A percentile compares a stretch with the other conserved stretches of the same genome.
phyloP scores from a whole-genome alignment of 768 basidiomycete genomes.

The Collybia mongolica region DNA sequence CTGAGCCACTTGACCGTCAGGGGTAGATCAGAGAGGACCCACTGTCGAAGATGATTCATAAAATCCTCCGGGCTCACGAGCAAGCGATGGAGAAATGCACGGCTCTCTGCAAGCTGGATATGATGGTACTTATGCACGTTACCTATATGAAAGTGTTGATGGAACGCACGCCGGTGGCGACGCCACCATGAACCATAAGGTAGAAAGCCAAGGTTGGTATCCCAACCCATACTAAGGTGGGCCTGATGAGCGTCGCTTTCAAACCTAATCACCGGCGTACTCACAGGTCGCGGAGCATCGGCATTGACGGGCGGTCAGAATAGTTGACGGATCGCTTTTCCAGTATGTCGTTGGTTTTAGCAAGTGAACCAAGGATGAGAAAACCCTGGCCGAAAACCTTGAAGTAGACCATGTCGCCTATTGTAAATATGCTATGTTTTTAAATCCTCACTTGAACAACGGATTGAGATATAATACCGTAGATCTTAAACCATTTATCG shows the following conservation, averaged over 20 bases:
- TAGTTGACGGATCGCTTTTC: constrained; percentile 28
- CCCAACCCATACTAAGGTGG: too few species aligned
- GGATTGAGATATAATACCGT: background rate
- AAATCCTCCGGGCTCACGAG: constrained; percentile 5
- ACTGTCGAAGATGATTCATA: constrained; percentile 13
- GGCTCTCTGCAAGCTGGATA: constrained; percentile 4
- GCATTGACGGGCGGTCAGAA: constrained; percentile 29
- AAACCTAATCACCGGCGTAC: background rate
- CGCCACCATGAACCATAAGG: too few species aligned
- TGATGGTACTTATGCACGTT: too few species aligned
- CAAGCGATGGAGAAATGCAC: constrained; percentile 9
- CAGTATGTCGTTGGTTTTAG: constrained; percentile 21
- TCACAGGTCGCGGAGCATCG: constrained; percentile 28
- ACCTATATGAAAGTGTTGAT: too few species aligned
- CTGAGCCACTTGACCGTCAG: background rate
- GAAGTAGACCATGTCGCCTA: background rate
- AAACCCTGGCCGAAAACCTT: constrained; percentile 16
- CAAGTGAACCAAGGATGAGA: constrained; percentile 23
- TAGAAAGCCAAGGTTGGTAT: too few species aligned
- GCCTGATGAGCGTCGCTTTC: background rate
- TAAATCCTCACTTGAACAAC: too few species aligned
- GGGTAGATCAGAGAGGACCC: background rate
- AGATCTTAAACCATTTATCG: background rate
- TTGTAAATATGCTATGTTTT: background rate
- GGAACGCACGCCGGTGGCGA: too few species aligned